Evolutionary conservation across 2,329 filamentous ascomycete genomes (phyloP), one percentile per base, ranked within the genome.

Genomic region (Colletotrichum graminicola): DNA sequence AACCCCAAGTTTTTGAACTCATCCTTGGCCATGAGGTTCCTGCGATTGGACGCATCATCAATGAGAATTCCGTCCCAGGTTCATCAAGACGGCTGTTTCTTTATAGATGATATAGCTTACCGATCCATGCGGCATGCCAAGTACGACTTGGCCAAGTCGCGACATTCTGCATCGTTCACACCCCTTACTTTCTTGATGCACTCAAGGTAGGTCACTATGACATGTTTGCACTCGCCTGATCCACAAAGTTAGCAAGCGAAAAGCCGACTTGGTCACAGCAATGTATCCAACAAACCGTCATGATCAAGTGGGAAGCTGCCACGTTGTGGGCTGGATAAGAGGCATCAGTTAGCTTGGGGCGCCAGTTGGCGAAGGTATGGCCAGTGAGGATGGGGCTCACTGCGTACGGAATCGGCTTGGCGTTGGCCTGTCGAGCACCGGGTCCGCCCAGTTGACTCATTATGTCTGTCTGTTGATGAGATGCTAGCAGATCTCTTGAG

Each of bases 221-320:
- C 89, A 70, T 92, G 86, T 80, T 95, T 98, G 87, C 96, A 99
- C 85, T 99, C 96, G 78, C 94, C 94, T 96, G 74, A 29, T 45
- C 18, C 62, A 11, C 18, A 12, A 45, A n/a, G 36, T 73, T 51
- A 67, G 67, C 47, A 62, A 23, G 47, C 26, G 26, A 68, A 39
- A 23, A 41, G 32, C 32, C n/a, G 26, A 36, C n/a, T n/a, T 41
- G 36, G 55, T 49, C 21, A 57, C 32, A 47, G 34, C 10, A 14
- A 18, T 36, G 32, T 57, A 12, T 36, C 39, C 12, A n/a, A 74
- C 82, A 75, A 76, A 84, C 84, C 94, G 81, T 97, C 94, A 77
- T 98, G 95, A 81, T 98, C 95, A 67, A 98, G 90, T n/a, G 95
- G 95, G 79, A 98, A 98, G 77, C 94, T 97, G 67, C 95, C 95